Conservation (phyloP, 1,284 basidiomycete species). For the Puccinia coronata region DNA sequence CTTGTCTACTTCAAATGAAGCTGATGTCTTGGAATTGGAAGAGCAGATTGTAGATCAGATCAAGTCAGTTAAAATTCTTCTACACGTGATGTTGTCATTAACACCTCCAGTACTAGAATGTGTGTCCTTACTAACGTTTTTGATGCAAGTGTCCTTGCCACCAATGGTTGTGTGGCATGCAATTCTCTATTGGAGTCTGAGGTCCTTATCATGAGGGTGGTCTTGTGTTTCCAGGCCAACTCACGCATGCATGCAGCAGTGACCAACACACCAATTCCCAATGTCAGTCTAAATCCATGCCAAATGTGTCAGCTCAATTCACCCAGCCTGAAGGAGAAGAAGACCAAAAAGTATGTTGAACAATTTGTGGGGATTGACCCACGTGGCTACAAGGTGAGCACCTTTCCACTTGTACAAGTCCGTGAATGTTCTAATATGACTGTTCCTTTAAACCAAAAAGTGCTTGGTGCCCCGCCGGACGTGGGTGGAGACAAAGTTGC, state of each 20-base stretch:
- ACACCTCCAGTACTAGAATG: background rate
- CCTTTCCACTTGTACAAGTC: background rate
- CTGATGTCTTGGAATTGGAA: background rate
- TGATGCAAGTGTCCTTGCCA: background rate
- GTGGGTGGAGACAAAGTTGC: background rate
- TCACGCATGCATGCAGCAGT: background rate
- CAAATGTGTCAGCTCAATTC: no score
- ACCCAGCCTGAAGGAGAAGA: no score
- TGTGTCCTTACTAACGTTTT: background rate
- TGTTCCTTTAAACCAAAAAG: background rate
- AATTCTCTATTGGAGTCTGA: background rate
- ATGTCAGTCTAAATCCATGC: background rate
- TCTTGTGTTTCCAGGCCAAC: background rate
- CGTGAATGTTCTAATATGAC: background rate
- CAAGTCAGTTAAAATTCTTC: background rate
- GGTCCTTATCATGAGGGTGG: background rate
- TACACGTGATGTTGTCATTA: background rate
- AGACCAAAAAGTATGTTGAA: background rate
- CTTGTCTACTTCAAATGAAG: background rate
- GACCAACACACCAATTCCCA: background rate
- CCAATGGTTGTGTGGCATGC: background rate
- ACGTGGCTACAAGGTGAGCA: no score
- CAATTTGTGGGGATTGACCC: no score
- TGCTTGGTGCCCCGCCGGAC: background rate
- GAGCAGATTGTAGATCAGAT: background rate